These are phyloP conservation scores for Amaranthus cruentus DNA, from an alignment of 148 eudicot genomes.

Conservation along the genomic window DNA sequence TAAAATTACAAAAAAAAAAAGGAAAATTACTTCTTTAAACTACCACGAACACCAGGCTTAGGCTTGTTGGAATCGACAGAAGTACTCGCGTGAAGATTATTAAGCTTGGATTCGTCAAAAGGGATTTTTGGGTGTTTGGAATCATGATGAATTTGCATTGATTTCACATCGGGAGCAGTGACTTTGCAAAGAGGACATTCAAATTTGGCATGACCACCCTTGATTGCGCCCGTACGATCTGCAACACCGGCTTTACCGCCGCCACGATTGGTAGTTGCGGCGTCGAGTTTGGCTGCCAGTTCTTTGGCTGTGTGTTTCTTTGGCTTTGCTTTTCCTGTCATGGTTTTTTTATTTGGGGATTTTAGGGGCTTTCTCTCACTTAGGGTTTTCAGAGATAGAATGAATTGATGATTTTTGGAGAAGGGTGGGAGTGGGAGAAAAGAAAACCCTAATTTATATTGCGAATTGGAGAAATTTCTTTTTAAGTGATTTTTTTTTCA, in stretches of 20 bases:
- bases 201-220: slow-evolving; percentile 85
- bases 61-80: slow-evolving; percentile 32
- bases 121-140: slow-evolving; percentile 82
- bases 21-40: slow-evolving; percentile 52
- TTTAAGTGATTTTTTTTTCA: neutral
- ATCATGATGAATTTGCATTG: slow-evolving; percentile 97
- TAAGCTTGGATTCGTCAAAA: slow-evolving; percentile 63
- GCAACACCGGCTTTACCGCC: slow-evolving; percentile 89
- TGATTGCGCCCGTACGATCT: slow-evolving; percentile 60
- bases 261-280: slow-evolving; percentile 76
- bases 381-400: slow-evolving; percentile 24
- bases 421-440: neutral
- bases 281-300: slow-evolving; percentile 71
- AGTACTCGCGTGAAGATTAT: slow-evolving; percentile 51
- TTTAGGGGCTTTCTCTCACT: slow-evolving; percentile 25
- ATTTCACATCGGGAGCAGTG: slow-evolving; percentile 78
- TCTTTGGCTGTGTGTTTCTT: slow-evolving; percentile 99
- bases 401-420: neutral
- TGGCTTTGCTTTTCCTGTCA: slow-evolving; percentile 99
- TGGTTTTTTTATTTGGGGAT: slow-evolving; percentile 12
- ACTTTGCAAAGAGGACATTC: slow-evolving; percentile 89
- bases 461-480: neutral
- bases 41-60: slow-evolving; percentile 76
- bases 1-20: neutral
- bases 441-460: slow-evolving; percentile 9